A percentile compares a stretch with the other conserved stretches of the same genome.
These are phyloP conservation scores for Cucurbitaria berberidis DNA, from an alignment of 2,329 filamentous ascomycete species.

Conservation along the genomic window DNA sequence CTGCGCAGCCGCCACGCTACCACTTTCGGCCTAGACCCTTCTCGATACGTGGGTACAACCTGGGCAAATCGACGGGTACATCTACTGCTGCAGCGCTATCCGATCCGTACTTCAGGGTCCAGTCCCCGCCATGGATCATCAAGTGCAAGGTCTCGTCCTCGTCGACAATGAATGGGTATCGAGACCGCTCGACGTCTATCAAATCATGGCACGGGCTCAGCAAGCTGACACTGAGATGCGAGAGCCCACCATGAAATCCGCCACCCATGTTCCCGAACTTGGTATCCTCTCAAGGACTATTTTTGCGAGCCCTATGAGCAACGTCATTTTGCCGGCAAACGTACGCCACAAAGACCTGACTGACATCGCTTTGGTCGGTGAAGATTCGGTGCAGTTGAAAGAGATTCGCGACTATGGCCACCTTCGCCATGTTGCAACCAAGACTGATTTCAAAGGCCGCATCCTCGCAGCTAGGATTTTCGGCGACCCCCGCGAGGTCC, in stretches of 20 bases:
- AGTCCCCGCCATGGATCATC: conserved; percentile 32
- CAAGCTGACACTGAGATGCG: conserved; percentile 33
- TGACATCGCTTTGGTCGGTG: conserved; percentile 86
- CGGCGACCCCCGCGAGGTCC: conserved; percentile 53
- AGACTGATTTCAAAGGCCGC: conserved; percentile 76
- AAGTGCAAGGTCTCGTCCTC: conserved; percentile 35
- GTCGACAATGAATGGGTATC: conserved; percentile 45
- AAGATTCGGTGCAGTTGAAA: conserved; percentile 80
- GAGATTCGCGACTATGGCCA: conserved; percentile 73
- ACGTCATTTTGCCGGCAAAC: conserved; percentile 79
- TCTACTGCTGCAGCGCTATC: not conserved
- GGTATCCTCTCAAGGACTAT: conserved; percentile 82
- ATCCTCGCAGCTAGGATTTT: conserved; percentile 83
- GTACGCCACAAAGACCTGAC: conserved; percentile 73
- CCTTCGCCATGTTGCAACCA: conserved; percentile 76
- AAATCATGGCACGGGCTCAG: conserved; percentile 48
- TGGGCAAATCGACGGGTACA: too few relatives aligned
- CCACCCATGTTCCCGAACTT: conserved; percentile 58
- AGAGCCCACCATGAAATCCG: conserved; percentile 35
- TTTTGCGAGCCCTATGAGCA: conserved; percentile 74
- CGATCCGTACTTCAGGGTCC: not conserved
- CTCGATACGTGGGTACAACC: conserved; percentile 1
- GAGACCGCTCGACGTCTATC: conserved; percentile 48
- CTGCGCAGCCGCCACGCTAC: conserved; percentile 3
- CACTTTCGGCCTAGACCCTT: conserved; percentile 7